Percentiles rank a stretch among this genome's conserved stretches.
Evolutionary conservation across 2,329 filamentous ascomycete genomes (phyloP).

Genomic region (Arachnomyces sp.): DNA sequence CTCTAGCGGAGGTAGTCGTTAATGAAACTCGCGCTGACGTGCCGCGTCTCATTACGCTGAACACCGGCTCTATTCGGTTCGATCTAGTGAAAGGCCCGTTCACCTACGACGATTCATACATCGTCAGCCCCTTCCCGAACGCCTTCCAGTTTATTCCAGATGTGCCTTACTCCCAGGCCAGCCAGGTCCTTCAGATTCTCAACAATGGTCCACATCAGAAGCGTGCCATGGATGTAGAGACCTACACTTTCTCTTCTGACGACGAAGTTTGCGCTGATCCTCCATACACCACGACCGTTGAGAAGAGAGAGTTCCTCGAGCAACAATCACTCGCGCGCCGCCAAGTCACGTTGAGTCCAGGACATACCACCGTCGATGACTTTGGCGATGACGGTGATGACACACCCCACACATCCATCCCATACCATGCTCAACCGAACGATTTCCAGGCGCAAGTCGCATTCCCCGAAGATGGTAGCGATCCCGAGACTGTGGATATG

Average conservation of each 20-base stretch:
- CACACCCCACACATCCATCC: slow-evolving; percentile 21
- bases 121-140: slow-evolving; percentile 21
- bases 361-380: slow-evolving; percentile 26
- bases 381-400: slow-evolving; percentile 28
- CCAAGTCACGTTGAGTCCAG: slow-evolving; percentile 17
- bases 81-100: slow-evolving; percentile 57
- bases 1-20: slow-evolving; percentile 45
- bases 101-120: slow-evolving; percentile 36
- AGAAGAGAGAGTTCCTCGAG: slow-evolving; percentile 4
- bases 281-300: slow-evolving; percentile 10
- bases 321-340: slow-evolving; percentile 18
- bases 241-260: slow-evolving; percentile 8
- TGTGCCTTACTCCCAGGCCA: slow-evolving; percentile 23
- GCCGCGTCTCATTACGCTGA: slow-evolving; percentile 50
- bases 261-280: slow-evolving; percentile 14
- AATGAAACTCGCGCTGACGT: slow-evolving; percentile 43
- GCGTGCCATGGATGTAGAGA: slow-evolving; percentile 12
- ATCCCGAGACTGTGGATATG: slow-evolving; percentile 17
- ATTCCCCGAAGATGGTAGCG: slow-evolving; percentile 16
- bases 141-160: slow-evolving; percentile 23
- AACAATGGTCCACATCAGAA: slow-evolving; percentile 23
- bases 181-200: slow-evolving; percentile 17
- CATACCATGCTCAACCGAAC: slow-evolving; percentile 17
- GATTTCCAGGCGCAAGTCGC: slow-evolving; percentile 26
- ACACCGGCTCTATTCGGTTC: slow-evolving; percentile 54